A percentile compares a stretch with the other conserved stretches of the same genome.
These are phyloP conservation scores for Psidium friedrichsthalianum DNA, from an alignment of 345 rosid genomes.

Conservation along the genomic window DNA sequence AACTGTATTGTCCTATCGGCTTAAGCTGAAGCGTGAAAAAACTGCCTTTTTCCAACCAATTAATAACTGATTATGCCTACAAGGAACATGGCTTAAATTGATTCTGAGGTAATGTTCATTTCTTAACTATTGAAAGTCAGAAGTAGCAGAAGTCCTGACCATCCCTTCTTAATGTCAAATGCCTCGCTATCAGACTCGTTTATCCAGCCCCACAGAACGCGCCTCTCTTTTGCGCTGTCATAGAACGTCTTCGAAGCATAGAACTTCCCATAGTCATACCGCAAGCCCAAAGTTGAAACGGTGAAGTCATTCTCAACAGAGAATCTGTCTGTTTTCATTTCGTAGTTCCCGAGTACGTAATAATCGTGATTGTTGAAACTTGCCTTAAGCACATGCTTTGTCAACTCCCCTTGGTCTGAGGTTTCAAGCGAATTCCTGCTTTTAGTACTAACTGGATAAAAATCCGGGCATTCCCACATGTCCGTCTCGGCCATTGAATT, in stretches of 20 bases:
- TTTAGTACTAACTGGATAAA: slow-evolving; percentile 12
- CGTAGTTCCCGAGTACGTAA: slow-evolving; percentile 28
- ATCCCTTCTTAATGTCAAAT: slow-evolving; percentile 28
- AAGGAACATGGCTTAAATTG: too few relatives aligned
- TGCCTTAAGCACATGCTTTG: slow-evolving; percentile 50
- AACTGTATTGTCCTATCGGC: background rate
- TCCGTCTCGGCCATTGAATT: slow-evolving; percentile 10
- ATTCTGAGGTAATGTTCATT: background rate
- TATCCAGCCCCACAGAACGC: slow-evolving; percentile 48
- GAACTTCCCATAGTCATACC: slow-evolving; percentile 67
- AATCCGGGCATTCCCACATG: slow-evolving; percentile 48
- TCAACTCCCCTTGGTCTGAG: background rate
- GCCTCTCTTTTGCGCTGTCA: slow-evolving; percentile 27
- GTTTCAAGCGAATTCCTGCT: slow-evolving; percentile 9
- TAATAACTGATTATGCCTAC: background rate
- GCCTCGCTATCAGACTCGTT: slow-evolving; percentile 27
- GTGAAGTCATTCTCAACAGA: background rate
- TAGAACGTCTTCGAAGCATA: slow-evolving; percentile 69
- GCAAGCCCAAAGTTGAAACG: slow-evolving; percentile 22
- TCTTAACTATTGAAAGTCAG: background rate
- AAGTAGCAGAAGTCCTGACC: slow-evolving; percentile 42
- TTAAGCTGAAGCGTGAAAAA: background rate
- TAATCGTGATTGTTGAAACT: slow-evolving; percentile 42
- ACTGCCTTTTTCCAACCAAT: background rate
- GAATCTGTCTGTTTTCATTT: slow-evolving; percentile 11